Conservation (phyloP, 805 yeast species). For the Saccharomycopsis lassenensis region DNA sequence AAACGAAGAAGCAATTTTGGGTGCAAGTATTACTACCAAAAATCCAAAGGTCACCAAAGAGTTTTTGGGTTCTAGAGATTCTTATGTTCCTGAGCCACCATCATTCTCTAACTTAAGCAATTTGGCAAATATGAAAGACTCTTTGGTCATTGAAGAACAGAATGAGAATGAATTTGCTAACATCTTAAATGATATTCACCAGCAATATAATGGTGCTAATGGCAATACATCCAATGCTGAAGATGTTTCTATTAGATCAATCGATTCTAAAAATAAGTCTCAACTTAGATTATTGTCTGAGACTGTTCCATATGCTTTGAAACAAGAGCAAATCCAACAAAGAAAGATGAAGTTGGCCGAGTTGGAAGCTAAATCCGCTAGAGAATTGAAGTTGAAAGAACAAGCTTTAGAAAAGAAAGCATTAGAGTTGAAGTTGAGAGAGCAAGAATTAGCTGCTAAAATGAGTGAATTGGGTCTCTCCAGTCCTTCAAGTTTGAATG, state of each 20-base stretch:
- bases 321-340: conserved; percentile 64
- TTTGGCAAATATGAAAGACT: conserved; percentile 20
- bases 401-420: conserved; percentile 68
- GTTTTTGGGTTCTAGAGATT: conserved; percentile 20
- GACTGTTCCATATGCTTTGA: conserved; percentile 73
- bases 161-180: conserved; percentile 18
- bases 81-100: conserved; percentile 34
- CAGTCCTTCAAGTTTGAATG: too few relatives aligned
- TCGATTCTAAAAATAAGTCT: conserved; percentile 24
- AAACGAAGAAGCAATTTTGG: background rate
- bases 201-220: conserved; percentile 5
- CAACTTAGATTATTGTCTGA: conserved; percentile 71
- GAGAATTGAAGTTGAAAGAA: conserved; percentile 63
- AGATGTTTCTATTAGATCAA: conserved; percentile 4
- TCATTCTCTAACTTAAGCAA: conserved; percentile 57
- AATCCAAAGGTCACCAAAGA: conserved; percentile 5
- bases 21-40: background rate
- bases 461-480: conserved; percentile 10
- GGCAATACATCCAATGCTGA: conserved; percentile 2
- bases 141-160: conserved; percentile 14
- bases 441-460: conserved; percentile 22
- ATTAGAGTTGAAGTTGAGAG: conserved; percentile 57
- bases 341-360: conserved; percentile 74
- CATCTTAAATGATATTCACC: conserved; percentile 11
- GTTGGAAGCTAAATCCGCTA: conserved; percentile 66